Evolutionary conservation across 2,329 filamentous ascomycete genomes (phyloP), one percentile per base, ranked within the genome.

Genomic region (Pseudomassariella vexata): DNA sequence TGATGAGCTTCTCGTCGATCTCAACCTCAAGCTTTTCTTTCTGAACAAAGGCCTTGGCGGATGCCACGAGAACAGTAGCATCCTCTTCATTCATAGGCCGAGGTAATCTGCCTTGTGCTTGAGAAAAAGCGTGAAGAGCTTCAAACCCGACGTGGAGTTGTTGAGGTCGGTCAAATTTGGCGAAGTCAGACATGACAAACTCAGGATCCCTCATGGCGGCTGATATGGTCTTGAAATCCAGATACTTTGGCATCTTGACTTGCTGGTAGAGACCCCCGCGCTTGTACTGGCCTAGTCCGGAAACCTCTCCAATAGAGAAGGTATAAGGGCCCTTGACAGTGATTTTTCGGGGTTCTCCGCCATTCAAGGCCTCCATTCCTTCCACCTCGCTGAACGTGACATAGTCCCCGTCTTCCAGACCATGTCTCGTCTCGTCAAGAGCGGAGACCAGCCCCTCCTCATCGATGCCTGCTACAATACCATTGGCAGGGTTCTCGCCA

Each of bases 161-260:
- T 45, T 83, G 79, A 1, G 92, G 92, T 27, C 92, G 83, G 59
- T 96, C 92, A 46, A 95, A 96, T 61, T 98, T 98, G 61, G 92
- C 92, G 54, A 89, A 98, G 57, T 98, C 92, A 15, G 92, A 94
- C 39, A 95, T 77, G 50, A 96, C 64, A 42, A 94, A 79, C 50
- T 95, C 90, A 3, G 92, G 92, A 36, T 87, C 84, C 60, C 86
- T 86, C 35, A 95, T 62, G 39, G 94, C 77, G 32, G 76, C 66
- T 24, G 79, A 79, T 36, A 95, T 76, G 24, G 79, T 70, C 65
- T 95, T 85, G 63, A 96, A 98, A 56, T 92, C 76, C 50, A 96
- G 63, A 34, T 87, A 76, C 65, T 92, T 95, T 30, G 92, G 92
- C 90, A 95, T 95, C 73, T 96, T 98, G 60, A 96, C 92, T 60